Base-by-base conservation (phyloP, 495 filamentous ascomycete genomes). In the Xylaria grammica region DNA sequence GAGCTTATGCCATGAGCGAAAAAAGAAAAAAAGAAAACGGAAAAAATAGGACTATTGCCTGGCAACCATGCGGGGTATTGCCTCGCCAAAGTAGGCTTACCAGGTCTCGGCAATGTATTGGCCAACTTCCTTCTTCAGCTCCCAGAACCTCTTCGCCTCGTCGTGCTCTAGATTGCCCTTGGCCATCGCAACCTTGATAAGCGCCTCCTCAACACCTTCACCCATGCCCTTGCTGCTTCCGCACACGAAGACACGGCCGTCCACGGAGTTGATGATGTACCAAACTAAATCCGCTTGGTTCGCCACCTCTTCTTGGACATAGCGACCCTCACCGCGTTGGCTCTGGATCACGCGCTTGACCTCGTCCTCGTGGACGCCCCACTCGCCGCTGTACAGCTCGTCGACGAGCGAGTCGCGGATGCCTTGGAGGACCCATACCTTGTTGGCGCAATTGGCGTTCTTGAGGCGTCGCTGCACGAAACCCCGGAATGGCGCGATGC, bases 351-450 rank as follows among this genome's bases (percentile, higher is more conserved):
- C 94, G 46, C 88, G 90, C 78, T 96, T 96, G 62, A 99, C 92
- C 76, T 96, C 88, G 44, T 88, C 85, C 75, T 98, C 95, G 62
- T 97, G 89, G 8, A 95, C 92, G 63, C 95, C 95, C 89, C 96
- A 96, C 73, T 99, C 95, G 63, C 95, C 95, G 44, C 87, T 90
- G 79, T 99, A 99, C 13, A 99, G 83, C 80, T 99, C 95, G 69
- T 99, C 95, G 27, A 98, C 85, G 1, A 94, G 82, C 13, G 90
- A 91, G 76, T 99, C 95, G 2, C 95, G 90, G 30, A 98, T 86
- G n/a, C 95, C 95, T 77, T 99, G 95, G 45, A 99, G 86, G 52
- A 99, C 94, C 95, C 95, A 99, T 68, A 98, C 95, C 78, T 99
- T 99, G 81, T 98, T 99, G 51, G 93, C 94, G 75, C 95, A 97